These are phyloP conservation scores for Hericium erinaceus DNA, from an alignment of 768 basidiomycete genomes.

Conservation along the genomic window DNA sequence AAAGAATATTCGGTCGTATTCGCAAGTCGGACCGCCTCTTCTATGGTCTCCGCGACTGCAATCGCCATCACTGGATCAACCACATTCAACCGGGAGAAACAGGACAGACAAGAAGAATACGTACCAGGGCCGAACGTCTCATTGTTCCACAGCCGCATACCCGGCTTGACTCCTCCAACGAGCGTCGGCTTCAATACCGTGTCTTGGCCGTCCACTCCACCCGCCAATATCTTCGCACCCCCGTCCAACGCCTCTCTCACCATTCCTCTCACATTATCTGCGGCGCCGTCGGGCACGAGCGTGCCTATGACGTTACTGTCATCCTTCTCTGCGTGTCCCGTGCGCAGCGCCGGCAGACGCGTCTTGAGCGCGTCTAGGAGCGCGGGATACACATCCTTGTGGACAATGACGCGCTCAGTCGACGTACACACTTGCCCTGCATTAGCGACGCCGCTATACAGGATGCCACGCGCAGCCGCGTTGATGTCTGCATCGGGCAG, in stretches of 20 bases:
- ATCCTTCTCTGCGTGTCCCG: constrained; percentile 27
- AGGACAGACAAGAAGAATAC: neutral
- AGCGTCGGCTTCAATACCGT: constrained; percentile 42
- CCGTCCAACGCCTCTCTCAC: neutral
- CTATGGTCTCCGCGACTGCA: constrained; percentile 35
- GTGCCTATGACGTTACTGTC: neutral
- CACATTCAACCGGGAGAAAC: neutral
- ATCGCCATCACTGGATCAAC: constrained; percentile 29
- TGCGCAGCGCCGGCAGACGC: constrained; percentile 29
- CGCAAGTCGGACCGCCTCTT: constrained; percentile 48
- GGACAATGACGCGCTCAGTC: constrained; percentile 47
- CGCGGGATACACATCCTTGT: constrained; percentile 27
- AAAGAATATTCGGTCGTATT: constrained; percentile 47
- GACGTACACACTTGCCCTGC: constrained; percentile 54
- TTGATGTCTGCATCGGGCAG: constrained; percentile 43
- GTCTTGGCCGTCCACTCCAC: constrained; percentile 30
- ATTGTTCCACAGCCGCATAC: constrained; percentile 44
- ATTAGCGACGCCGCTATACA: constrained; percentile 32
- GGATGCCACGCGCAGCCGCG: constrained; percentile 41
- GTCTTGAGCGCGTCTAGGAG: constrained; percentile 29
- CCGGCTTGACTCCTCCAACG: constrained; percentile 35
- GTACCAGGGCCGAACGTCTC: constrained; percentile 57
- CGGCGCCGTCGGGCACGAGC: constrained; percentile 16
- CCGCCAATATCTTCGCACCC: constrained; percentile 19
- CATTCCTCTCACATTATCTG: neutral